phyloP scores from a whole-genome alignment of 2,329 filamentous ascomycete genomes.

The Verticillium tricorpus region DNA sequence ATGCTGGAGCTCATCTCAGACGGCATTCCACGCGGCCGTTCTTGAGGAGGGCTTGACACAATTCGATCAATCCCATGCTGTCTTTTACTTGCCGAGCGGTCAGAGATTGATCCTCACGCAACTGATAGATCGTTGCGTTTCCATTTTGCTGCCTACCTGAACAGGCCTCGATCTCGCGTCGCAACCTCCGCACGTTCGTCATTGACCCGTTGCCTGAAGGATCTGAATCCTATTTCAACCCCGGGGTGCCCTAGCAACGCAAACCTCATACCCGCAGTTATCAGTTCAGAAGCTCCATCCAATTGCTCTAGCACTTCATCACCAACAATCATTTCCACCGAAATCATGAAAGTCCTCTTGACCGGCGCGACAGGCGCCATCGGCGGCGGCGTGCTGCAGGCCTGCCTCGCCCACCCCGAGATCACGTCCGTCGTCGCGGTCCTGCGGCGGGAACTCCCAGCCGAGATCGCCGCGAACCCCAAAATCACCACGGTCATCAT shows the following conservation, averaged over 20 bases:
- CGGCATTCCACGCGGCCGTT: too few species aligned
- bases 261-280: too few species aligned
- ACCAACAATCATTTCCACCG: not conserved
- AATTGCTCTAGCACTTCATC: too few species aligned
- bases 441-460: constrained; percentile 21
- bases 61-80: too few species aligned
- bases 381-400: constrained; percentile 23
- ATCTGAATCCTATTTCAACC: not conserved
- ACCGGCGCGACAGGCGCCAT: constrained; percentile 28
- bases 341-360: constrained; percentile 29
- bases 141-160: not conserved
- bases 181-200: constrained; percentile 21
- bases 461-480: constrained; percentile 4
- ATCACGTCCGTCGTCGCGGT: constrained; percentile 26
- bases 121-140: not conserved
- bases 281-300: too few species aligned
- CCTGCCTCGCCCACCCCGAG: constrained; percentile 24
- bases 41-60: too few species aligned
- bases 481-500: constrained; percentile 18
- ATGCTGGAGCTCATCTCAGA: too few species aligned
- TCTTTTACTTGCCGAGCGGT: too few species aligned
- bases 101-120: not conserved
- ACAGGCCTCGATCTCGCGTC: constrained; percentile 2
- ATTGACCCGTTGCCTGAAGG: not conserved
- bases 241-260: too few species aligned